Conservation (phyloP, 2,329 filamentous ascomycete species). For the Botrytis galanthina region DNA sequence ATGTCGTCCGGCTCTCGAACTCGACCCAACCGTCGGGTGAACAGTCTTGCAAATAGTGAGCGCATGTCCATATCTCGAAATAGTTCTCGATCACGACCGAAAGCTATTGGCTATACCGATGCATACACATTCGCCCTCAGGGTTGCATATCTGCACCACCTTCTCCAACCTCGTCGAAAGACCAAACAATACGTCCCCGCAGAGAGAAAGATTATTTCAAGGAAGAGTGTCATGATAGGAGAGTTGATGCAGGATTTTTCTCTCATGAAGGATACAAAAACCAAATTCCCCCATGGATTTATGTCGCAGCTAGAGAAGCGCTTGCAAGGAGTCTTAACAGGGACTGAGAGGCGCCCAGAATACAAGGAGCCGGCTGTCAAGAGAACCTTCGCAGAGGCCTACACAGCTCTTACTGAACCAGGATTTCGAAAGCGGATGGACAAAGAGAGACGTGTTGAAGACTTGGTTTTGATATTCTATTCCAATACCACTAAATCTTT, state of each 20-base stretch:
- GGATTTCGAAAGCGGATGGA: conserved; percentile 88
- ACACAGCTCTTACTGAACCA: conserved; percentile 87
- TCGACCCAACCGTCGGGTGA: conserved; percentile 35
- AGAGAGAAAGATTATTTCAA: conserved; percentile 48
- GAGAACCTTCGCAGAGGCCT: conserved; percentile 89
- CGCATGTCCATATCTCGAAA: conserved; percentile 33
- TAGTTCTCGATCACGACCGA: conserved; percentile 47
- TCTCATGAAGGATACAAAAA: conserved; percentile 62
- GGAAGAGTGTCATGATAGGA: conserved; percentile 70
- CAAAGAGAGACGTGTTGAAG: conserved; percentile 89
- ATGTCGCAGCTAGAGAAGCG: conserved; percentile 59
- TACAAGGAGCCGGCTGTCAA: conserved; percentile 90
- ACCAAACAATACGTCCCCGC: conserved; percentile 78
- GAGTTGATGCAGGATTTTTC: conserved; percentile 89
- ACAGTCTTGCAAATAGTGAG: conserved; percentile 34
- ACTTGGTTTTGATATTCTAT: conserved; percentile 93
- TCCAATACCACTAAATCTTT: conserved; percentile 90
- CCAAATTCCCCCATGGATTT: conserved; percentile 69
- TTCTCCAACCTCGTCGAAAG: conserved; percentile 86
- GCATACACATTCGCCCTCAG: conserved; percentile 90
- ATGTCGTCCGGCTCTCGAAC: conserved; percentile 37
- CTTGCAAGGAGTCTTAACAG: conserved; percentile 54
- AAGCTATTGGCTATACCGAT: conserved; percentile 66
- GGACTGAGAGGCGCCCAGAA: conserved; percentile 79
- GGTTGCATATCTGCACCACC: conserved; percentile 86